These are phyloP conservation scores for Aciculoconidium aculeatum DNA, from an alignment of 805 yeast species.

Conservation along the genomic window DNA sequence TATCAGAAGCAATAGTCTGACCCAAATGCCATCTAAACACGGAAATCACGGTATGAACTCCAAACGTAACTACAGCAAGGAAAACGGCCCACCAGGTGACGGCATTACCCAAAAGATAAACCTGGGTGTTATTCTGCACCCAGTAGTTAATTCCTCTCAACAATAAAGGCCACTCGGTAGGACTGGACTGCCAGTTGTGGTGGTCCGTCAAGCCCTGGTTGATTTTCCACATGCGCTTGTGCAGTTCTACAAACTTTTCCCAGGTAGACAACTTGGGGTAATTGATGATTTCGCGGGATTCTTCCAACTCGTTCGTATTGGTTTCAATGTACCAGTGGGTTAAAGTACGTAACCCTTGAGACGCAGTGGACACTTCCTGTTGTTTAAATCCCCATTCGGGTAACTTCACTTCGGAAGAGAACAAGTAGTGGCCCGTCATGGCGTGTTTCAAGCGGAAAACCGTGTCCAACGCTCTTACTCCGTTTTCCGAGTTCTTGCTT, in stretches of 20 bases:
- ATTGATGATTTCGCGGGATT: constrained; percentile 24
- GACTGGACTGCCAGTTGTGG: constrained; percentile 68
- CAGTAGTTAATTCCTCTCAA: constrained; percentile 79
- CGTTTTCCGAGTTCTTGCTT: constrained; percentile 42
- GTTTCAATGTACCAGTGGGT: constrained; percentile 72
- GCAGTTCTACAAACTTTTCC: constrained; percentile 60
- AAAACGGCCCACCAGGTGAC: constrained; percentile 72
- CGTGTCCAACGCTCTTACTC: constrained; percentile 61
- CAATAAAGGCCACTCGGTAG: constrained; percentile 70
- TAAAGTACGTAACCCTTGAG: constrained; percentile 56
- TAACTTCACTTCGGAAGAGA: constrained; percentile 67
- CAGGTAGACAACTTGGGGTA: constrained; percentile 51
- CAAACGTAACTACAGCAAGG: constrained; percentile 45
- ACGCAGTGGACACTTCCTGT: constrained; percentile 79
- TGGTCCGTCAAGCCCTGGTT: constrained; percentile 63
- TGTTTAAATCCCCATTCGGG: constrained; percentile 84
- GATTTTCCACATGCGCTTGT: constrained; percentile 70
- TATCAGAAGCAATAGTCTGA: constrained; percentile 36
- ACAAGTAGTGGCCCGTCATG: constrained; percentile 70
- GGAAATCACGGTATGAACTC: constrained; percentile 41
- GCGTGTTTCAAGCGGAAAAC: constrained; percentile 73
- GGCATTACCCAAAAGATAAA: constrained; percentile 76
- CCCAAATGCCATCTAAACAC: constrained; percentile 60
- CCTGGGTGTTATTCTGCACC: constrained; percentile 53
- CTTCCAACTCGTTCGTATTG: constrained; percentile 46